A percentile compares a stretch with the other conserved stretches of the same genome.
phyloP scores from a whole-genome alignment of 768 basidiomycete genomes.

The Peribolospora kevripleyi region DNA sequence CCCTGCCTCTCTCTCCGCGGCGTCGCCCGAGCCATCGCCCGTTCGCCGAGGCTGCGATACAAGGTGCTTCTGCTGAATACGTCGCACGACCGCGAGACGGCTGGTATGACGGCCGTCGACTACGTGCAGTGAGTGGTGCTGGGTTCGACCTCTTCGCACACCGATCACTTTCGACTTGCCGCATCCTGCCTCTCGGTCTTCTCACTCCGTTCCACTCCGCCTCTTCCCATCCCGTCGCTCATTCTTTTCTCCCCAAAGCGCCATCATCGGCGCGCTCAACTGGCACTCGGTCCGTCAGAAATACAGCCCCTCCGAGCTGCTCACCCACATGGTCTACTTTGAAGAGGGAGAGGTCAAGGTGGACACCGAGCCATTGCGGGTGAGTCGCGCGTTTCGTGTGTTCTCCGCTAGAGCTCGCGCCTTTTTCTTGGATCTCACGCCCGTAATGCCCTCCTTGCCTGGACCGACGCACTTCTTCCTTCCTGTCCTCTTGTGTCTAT shows the following conservation, averaged over 20 bases:
- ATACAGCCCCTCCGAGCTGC: too few species aligned
- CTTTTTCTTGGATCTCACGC: background rate
- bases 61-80: slow-evolving; percentile 12
- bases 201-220: background rate
- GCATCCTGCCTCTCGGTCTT: too few species aligned
- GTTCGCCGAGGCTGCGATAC: background rate
- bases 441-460: background rate
- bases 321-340: slow-evolving; percentile 2
- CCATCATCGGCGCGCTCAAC: too few species aligned
- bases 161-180: too few species aligned
- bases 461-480: too few species aligned
- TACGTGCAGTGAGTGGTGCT: slow-evolving; percentile 1
- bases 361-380: background rate
- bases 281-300: too few species aligned
- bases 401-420: too few species aligned
- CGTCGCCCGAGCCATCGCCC: slow-evolving; percentile 8
- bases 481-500: too few species aligned
- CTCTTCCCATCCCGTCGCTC: background rate
- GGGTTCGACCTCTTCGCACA: too few species aligned
- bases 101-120: slow-evolving; percentile 6
- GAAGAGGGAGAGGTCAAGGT: slow-evolving; percentile 1
- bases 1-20: slow-evolving; percentile 11
- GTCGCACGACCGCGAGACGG: slow-evolving; percentile 10
- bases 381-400: background rate
- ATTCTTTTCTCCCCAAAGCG: background rate